Evolutionary conservation across 306 rosid genomes (phyloP).

Genomic region (Sindora glabra): DNA sequence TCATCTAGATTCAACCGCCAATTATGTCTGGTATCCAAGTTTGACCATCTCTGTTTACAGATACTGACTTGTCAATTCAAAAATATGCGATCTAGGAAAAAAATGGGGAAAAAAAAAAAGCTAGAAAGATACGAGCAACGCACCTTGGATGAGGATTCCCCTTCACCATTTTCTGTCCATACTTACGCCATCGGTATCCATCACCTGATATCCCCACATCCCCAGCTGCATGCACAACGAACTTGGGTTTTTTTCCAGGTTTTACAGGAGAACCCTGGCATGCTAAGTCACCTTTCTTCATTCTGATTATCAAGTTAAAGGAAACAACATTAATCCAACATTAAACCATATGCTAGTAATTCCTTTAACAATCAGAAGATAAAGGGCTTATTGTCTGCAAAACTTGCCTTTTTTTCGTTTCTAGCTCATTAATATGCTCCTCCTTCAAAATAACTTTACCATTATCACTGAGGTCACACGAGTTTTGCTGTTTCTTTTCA

Average conservation of each 20-base stretch:
- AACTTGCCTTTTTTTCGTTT: constrained; percentile 69
- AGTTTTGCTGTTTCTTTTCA: constrained; percentile 49
- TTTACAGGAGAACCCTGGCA: constrained; percentile 36
- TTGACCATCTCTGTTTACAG: no score
- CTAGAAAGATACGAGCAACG: neutral
- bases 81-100: neutral
- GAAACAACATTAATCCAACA: no score
- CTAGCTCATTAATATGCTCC: constrained; percentile 52
- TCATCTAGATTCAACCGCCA: no score
- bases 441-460: constrained; percentile 47
- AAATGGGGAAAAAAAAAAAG: neutral
- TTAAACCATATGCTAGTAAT: constrained; percentile 13
- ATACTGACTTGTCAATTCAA: constrained; percentile 10
- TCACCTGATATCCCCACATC: constrained; percentile 92
- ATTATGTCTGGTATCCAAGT: no score
- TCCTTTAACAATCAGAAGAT: constrained; percentile 6
- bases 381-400: neutral
- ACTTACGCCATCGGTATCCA: constrained; percentile 97
- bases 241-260: constrained; percentile 65
- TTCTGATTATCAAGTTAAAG: no score
- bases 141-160: constrained; percentile 95
- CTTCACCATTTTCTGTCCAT: constrained; percentile 98
- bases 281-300: constrained; percentile 59
- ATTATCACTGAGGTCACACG: constrained; percentile 37
- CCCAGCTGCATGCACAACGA: constrained; percentile 88